Conservation (phyloP, 1,284 basidiomycete genomes). For the Pulveroboletus sp. region DNA sequence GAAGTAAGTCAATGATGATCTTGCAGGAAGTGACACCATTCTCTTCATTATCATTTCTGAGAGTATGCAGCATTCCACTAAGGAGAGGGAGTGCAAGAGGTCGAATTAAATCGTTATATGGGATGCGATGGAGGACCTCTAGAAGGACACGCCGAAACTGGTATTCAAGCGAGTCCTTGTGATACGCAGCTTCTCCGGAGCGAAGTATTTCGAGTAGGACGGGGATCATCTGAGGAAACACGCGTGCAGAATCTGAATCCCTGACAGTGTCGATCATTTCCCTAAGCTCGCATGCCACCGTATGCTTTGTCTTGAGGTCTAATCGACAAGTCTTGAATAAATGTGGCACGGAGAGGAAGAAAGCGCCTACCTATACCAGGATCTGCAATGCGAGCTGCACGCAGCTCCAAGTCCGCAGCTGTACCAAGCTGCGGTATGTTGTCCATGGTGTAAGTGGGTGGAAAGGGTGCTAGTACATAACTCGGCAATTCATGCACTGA, state of each 20-base stretch:
- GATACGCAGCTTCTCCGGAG: slow-evolving; percentile 73
- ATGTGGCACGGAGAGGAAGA: neutral
- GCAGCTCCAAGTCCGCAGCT: slow-evolving; percentile 62
- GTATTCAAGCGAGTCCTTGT: slow-evolving; percentile 80
- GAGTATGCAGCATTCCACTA: slow-evolving; percentile 73
- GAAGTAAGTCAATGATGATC: slow-evolving; percentile 81
- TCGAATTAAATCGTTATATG: slow-evolving; percentile 77
- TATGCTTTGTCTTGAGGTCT: slow-evolving; percentile 72
- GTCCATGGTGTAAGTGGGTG: slow-evolving; percentile 35
- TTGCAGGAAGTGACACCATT: slow-evolving; percentile 92
- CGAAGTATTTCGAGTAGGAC: slow-evolving; percentile 78
- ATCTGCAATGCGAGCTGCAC: slow-evolving; percentile 68
- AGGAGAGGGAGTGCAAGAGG: slow-evolving; percentile 71
- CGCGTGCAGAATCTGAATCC: slow-evolving; percentile 76
- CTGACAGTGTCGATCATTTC: slow-evolving; percentile 84
- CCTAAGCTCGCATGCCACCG: slow-evolving; percentile 75
- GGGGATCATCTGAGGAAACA: slow-evolving; percentile 72
- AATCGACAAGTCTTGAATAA: slow-evolving; percentile 2
- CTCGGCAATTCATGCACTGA: slow-evolving; percentile 8
- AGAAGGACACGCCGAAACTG: slow-evolving; percentile 83
- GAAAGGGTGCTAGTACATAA: neutral
- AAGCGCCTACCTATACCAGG: slow-evolving; percentile 56
- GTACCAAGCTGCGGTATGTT: slow-evolving; percentile 42
- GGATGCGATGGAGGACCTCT: slow-evolving; percentile 87
- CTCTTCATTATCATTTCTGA: slow-evolving; percentile 95